A percentile compares a stretch with the other conserved stretches of the same genome.
These are phyloP conservation scores for Galerina marginata DNA, from an alignment of 768 basidiomycete genomes.

Conservation along the genomic window DNA sequence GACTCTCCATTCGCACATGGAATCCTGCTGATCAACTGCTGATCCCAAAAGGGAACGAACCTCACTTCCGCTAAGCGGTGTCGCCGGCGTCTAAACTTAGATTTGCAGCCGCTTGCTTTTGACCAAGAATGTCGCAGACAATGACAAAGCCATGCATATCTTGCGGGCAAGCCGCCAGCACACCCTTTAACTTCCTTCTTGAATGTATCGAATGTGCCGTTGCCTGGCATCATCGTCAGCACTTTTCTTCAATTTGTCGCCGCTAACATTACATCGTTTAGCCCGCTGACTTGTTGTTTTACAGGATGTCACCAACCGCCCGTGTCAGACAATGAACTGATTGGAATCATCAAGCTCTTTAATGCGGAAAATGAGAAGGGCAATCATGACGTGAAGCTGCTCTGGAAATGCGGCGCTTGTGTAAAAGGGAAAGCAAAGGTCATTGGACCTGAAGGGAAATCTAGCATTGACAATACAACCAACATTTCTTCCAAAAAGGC, in stretches of 20 bases:
- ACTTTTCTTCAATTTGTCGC: not conserved
- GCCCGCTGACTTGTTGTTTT: not conserved
- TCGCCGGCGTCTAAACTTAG: too few relatives aligned
- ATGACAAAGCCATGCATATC: conserved; percentile 26
- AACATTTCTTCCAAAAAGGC: too few relatives aligned
- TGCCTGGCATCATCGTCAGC: conserved; percentile 44
- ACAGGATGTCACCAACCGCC: conserved; percentile 43
- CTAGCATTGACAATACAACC: too few relatives aligned
- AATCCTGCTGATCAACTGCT: too few relatives aligned
- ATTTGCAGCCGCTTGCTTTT: too few relatives aligned
- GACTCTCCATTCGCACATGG: too few relatives aligned
- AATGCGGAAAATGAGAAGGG: conserved; percentile 12
- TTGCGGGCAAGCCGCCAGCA: conserved; percentile 30
- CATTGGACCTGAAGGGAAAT: not conserved
- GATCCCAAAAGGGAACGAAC: too few relatives aligned
- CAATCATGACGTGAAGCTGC: conserved; percentile 5
- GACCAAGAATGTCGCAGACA: too few relatives aligned
- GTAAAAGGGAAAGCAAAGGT: conserved; percentile 8
- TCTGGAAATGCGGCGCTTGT: conserved; percentile 26
- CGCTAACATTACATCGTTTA: not conserved
- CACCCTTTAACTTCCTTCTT: conserved; percentile 37
- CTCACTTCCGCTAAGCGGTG: too few relatives aligned
- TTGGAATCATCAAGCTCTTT: conserved; percentile 31
- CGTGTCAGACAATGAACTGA: conserved; percentile 36
- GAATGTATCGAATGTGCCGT: conserved; percentile 34